phyloP scores from a whole-genome alignment of 148 eudicot species.

The Tetragonia tetragonoides region DNA sequence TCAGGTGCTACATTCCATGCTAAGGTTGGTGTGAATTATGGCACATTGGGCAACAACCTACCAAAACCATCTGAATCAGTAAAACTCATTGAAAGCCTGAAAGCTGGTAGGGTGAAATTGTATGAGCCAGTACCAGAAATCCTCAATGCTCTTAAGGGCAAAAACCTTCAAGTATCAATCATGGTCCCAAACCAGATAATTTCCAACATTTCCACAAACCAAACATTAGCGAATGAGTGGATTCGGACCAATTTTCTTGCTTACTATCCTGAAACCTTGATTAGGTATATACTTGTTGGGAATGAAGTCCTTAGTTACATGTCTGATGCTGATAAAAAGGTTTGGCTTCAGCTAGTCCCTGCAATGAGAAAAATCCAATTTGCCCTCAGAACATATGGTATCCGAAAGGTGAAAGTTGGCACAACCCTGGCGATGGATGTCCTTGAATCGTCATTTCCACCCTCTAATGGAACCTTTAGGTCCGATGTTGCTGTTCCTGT shows the following conservation, averaged over 20 bases:
- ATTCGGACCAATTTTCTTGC: constrained; percentile 52
- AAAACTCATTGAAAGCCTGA: constrained; percentile 56
- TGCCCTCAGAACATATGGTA: constrained; percentile 37
- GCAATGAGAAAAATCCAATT: constrained; percentile 61
- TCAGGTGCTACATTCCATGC: constrained; percentile 45
- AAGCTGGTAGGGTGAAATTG: constrained; percentile 66
- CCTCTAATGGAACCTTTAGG: constrained; percentile 69
- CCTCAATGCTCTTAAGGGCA: constrained; percentile 55
- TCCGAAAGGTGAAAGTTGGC: constrained; percentile 66
- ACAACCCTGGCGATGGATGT: constrained; percentile 81
- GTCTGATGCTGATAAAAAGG: constrained; percentile 33
- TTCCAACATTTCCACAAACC: constrained; percentile 57
- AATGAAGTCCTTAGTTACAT: constrained; percentile 68
- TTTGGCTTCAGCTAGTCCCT: constrained; percentile 61
- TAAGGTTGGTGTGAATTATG: constrained; percentile 56
- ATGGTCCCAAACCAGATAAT: constrained; percentile 89
- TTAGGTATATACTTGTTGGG: constrained; percentile 77
- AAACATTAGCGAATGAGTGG: constrained; percentile 73
- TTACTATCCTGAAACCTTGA: constrained; percentile 65
- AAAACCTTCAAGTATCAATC: constrained; percentile 56
- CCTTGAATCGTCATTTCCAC: constrained; percentile 63
- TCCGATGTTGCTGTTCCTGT: constrained; percentile 44
- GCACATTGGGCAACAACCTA: constrained; percentile 79
- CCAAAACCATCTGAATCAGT: constrained; percentile 53
- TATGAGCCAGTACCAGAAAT: constrained; percentile 64